phyloP scores from a whole-genome alignment of 139 green algal genomes.

The Ettlia oleoabundans region DNA sequence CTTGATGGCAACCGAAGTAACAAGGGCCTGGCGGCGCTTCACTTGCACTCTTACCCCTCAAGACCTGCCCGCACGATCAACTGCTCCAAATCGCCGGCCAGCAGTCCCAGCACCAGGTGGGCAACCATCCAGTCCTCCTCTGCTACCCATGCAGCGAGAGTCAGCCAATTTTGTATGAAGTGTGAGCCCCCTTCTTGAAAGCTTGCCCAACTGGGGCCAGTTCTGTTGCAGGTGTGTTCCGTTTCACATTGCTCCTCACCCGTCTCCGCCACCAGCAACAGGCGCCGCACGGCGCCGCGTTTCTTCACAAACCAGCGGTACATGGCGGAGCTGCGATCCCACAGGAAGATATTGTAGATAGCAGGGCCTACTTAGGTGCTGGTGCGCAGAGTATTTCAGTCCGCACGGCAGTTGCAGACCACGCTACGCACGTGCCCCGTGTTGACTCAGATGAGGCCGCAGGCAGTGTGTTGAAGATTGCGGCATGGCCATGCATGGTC shows the following conservation, averaged over 20 bases:
- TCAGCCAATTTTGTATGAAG: neutral
- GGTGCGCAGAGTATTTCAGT: too few relatives aligned
- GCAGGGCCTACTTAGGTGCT: too few relatives aligned
- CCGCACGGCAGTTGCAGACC: too few relatives aligned
- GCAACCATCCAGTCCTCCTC: neutral
- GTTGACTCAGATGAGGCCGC: too few relatives aligned
- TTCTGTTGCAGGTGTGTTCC: neutral
- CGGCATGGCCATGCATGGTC: too few relatives aligned
- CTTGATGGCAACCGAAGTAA: neutral
- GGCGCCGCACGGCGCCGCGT: neutral
- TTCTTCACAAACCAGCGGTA: neutral
- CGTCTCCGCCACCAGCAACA: neutral
- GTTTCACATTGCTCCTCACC: neutral
- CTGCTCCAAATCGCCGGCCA: neutral
- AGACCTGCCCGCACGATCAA: neutral
- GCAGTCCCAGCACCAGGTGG: constrained; percentile 20
- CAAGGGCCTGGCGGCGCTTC: neutral
- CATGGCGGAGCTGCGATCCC: too few relatives aligned
- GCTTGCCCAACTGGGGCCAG: neutral
- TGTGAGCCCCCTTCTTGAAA: too few relatives aligned
- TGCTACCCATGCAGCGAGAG: neutral
- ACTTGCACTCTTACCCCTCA: neutral
- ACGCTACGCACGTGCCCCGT: too few relatives aligned
- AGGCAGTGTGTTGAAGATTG: too few relatives aligned
- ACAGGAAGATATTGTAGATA: too few relatives aligned